Percentiles rank a stretch among this genome's conserved stretches.
Evolutionary conservation across 148 eudicot species (phyloP).

Genomic region (Cornus kousa): DNA sequence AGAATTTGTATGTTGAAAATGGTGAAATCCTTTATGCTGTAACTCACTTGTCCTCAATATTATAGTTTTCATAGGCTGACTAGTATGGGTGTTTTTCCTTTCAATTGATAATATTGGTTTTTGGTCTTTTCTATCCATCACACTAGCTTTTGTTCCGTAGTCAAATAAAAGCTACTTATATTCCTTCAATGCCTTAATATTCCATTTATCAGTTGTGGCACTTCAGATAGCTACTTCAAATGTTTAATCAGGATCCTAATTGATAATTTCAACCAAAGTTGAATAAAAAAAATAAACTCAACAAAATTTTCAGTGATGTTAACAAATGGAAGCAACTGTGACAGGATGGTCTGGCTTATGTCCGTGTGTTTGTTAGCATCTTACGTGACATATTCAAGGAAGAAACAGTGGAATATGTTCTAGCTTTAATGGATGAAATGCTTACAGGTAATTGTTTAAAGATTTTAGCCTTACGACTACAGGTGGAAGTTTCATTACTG

Average conservation of each 20-base stretch:
- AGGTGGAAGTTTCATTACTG: slow-evolving; percentile 4
- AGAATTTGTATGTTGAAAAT: too few relatives aligned
- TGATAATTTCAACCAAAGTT: neutral
- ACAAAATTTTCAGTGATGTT: slow-evolving; percentile 10
- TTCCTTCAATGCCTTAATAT: neutral
- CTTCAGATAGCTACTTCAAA: neutral
- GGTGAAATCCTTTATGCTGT: too few relatives aligned
- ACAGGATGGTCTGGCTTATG: slow-evolving; percentile 96
- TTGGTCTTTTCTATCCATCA: too few relatives aligned
- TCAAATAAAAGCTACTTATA: too few relatives aligned
- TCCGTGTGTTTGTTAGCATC: slow-evolving; percentile 76
- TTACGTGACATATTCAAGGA: slow-evolving; percentile 89
- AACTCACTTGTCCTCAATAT: too few relatives aligned
- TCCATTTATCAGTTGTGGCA: too few relatives aligned
- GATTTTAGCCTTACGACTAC: neutral
- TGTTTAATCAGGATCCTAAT: neutral
- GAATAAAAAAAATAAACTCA: neutral
- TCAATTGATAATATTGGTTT: too few relatives aligned
- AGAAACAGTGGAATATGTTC: slow-evolving; percentile 95
- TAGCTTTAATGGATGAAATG: slow-evolving; percentile 89
- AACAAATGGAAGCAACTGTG: slow-evolving; percentile 15
- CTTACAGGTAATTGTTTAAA: slow-evolving; percentile 57
- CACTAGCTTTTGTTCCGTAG: too few relatives aligned
- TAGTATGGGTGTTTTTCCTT: too few relatives aligned
- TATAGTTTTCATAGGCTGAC: too few relatives aligned